Evolutionary conservation across 208 protist genomes (phyloP).

Genomic region (Trypanosoma scelopori): DNA sequence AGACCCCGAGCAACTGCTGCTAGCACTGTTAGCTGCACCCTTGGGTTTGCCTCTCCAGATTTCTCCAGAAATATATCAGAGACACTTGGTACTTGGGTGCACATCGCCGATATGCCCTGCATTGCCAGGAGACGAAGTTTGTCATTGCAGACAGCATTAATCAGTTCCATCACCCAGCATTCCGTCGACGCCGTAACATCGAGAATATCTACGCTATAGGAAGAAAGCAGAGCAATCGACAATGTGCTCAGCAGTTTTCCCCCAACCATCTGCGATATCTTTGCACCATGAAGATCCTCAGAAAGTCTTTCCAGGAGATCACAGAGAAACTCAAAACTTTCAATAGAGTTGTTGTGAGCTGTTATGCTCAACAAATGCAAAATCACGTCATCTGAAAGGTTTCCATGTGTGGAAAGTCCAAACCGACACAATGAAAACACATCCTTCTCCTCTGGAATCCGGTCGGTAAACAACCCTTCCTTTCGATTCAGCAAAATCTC

Average conservation of each 20-base stretch:
- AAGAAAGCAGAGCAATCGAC: slow-evolving; percentile 19
- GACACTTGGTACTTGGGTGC: slow-evolving; percentile 10
- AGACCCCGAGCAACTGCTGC: slow-evolving; percentile 25
- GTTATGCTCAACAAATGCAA: slow-evolving; percentile 7
- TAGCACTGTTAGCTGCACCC: slow-evolving; percentile 1
- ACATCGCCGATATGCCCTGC: slow-evolving; percentile 25
- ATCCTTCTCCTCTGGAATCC: slow-evolving; percentile 10
- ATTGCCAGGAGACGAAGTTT: slow-evolving; percentile 1
- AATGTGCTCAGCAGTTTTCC: slow-evolving; percentile 7
- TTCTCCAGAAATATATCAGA: slow-evolving; percentile 10
- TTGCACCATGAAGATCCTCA: not conserved
- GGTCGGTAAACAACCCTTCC: not conserved
- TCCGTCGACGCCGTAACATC: slow-evolving; percentile 5
- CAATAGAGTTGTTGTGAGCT: slow-evolving; percentile 1
- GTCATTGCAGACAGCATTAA: slow-evolving; percentile 5
- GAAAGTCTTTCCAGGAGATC: slow-evolving; percentile 21
- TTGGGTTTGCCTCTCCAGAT: not conserved
- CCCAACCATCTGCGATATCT: slow-evolving; percentile 8
- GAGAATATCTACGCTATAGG: slow-evolving; percentile 6
- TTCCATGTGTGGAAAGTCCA: slow-evolving; percentile 8
- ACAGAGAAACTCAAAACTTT: slow-evolving; percentile 28
- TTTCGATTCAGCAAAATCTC: slow-evolving; percentile 19
- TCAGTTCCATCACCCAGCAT: slow-evolving; percentile 10
- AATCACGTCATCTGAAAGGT: slow-evolving; percentile 12
- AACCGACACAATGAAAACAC: slow-evolving; percentile 25